Percentiles rank a stretch among this genome's conserved stretches.
Evolutionary conservation across 2,329 filamentous ascomycete species (phyloP).

Genomic region (Chrysosporium queenslandicum): DNA sequence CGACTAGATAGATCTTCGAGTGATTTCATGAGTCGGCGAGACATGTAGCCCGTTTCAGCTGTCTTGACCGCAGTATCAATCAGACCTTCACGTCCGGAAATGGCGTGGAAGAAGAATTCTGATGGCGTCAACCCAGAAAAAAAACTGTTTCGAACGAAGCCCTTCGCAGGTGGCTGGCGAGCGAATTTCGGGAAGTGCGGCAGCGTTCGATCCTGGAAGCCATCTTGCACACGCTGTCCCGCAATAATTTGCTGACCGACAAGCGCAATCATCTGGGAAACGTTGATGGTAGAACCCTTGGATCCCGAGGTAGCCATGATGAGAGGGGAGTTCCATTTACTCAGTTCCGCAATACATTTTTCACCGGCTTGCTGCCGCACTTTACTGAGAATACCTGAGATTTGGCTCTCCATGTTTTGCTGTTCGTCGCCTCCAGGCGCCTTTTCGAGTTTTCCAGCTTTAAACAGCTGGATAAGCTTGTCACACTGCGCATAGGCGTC

Average conservation of each 20-base stretch:
- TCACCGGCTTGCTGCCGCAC: slow-evolving; percentile 86
- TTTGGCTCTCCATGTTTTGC: slow-evolving; percentile 78
- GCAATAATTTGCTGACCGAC: slow-evolving; percentile 98
- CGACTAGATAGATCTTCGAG: slow-evolving; percentile 86
- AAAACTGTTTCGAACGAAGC: slow-evolving; percentile 95
- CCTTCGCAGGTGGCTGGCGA: slow-evolving; percentile 85
- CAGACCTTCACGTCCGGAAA: slow-evolving; percentile 94
- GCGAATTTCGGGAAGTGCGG: slow-evolving; percentile 94
- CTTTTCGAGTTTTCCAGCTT: slow-evolving; percentile 70
- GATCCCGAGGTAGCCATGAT: slow-evolving; percentile 97
- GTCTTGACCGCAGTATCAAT: slow-evolving; percentile 99
- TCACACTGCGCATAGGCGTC: slow-evolving; percentile 73
- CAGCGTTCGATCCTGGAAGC: slow-evolving; percentile 88
- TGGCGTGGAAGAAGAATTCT: slow-evolving; percentile 96
- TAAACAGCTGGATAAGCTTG: slow-evolving; percentile 70
- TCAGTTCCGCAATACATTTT: slow-evolving; percentile 81
- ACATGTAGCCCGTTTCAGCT: slow-evolving; percentile 98
- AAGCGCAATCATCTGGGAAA: slow-evolving; percentile 95
- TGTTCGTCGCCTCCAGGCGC: slow-evolving; percentile 84
- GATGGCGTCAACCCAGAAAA: slow-evolving; percentile 82
- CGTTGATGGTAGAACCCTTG: slow-evolving; percentile 95
- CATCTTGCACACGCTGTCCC: slow-evolving; percentile 82
- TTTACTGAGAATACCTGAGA: slow-evolving; percentile 83
- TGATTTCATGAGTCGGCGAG: slow-evolving; percentile 92
- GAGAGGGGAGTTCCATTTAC: slow-evolving; percentile 80